A percentile compares a stretch with the other conserved stretches of the same genome.
Evolutionary conservation across 768 basidiomycete species (phyloP).

Genomic region (Pleurotus cornucopiae): DNA sequence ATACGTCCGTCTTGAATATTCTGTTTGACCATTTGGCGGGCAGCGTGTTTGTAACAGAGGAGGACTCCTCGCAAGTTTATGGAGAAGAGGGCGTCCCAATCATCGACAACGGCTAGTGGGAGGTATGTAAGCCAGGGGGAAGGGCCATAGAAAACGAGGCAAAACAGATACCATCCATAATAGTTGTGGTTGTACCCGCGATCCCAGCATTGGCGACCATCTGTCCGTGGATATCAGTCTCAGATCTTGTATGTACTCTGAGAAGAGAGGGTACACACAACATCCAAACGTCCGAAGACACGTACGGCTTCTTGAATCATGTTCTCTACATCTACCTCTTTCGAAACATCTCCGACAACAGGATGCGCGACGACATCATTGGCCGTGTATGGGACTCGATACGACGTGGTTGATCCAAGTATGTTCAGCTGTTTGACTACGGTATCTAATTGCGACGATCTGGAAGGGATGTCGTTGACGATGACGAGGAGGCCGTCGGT

Average conservation of each 20-base stretch:
- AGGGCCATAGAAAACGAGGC: neutral
- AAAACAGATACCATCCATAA: slow-evolving; percentile 11
- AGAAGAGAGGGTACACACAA: neutral
- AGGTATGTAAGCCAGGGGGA: neutral
- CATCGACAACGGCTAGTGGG: slow-evolving; percentile 12
- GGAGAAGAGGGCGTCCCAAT: slow-evolving; percentile 16
- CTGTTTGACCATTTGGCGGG: slow-evolving; percentile 22
- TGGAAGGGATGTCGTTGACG: slow-evolving; percentile 31
- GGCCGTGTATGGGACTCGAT: neutral
- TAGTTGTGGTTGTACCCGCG: slow-evolving; percentile 8
- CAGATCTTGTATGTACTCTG: too few relatives aligned
- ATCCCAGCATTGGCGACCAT: slow-evolving; percentile 27
- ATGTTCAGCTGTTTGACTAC: slow-evolving; percentile 22
- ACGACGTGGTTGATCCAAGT: slow-evolving; percentile 3
- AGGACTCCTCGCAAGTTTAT: slow-evolving; percentile 23
- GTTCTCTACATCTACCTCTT: slow-evolving; percentile 2
- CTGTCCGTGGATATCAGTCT: slow-evolving; percentile 5
- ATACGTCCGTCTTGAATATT: slow-evolving; percentile 21
- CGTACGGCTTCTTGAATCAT: slow-evolving; percentile 3
- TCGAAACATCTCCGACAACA: neutral
- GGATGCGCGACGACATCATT: neutral
- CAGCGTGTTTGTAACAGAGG: slow-evolving; percentile 22
- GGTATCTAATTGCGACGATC: slow-evolving; percentile 18
- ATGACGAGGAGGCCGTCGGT: slow-evolving; percentile 35
- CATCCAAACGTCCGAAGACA: slow-evolving; percentile 7